phyloP scores from a whole-genome alignment of 2,329 filamentous ascomycete species.

The Leptographium flavum region DNA sequence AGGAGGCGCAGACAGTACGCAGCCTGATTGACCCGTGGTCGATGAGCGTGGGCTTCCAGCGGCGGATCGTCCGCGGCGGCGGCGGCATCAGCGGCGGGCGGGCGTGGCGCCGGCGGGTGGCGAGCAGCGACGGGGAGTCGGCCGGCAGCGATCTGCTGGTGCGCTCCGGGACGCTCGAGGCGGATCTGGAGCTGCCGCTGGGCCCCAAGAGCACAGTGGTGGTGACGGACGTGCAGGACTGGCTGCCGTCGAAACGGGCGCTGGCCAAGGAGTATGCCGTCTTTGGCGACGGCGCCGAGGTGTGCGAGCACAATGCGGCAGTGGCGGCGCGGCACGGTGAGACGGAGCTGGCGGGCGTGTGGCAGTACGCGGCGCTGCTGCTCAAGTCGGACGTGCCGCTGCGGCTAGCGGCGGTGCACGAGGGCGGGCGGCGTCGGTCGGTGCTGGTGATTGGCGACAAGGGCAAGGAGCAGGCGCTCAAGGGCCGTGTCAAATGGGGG shows the following conservation, averaged over 20 bases:
- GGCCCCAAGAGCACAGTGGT: conserved; percentile 54
- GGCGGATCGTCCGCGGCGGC: conserved; percentile 44
- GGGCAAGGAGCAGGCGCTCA: conserved; percentile 19
- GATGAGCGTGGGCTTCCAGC: conserved; percentile 27
- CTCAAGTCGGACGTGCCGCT: conserved; percentile 64
- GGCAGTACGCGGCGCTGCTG: conserved; percentile 67
- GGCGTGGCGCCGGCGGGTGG: background rate
- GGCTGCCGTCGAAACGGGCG: conserved; percentile 65
- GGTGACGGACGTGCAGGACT: conserved; percentile 53
- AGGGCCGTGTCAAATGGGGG: conserved; percentile 54
- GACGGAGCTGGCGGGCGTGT: conserved; percentile 63
- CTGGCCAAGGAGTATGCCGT: conserved; percentile 72
- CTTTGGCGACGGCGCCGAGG: conserved; percentile 65
- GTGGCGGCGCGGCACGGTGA: conserved; percentile 61
- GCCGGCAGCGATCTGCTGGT: background rate
- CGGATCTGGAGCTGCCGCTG: conserved; percentile 4
- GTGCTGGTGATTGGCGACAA: conserved; percentile 56
- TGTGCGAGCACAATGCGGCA: conserved; percentile 71
- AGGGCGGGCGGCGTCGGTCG: conserved; percentile 35
- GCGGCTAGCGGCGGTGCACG: conserved; percentile 37
- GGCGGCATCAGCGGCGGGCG: background rate
- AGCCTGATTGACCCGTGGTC: conserved; percentile 10
- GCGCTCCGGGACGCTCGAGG: conserved; percentile 8
- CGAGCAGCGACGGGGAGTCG: conserved; percentile 16
- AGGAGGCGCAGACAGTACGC: background rate